Conservation (phyloP, 140 eudicot genomes). For the Bidens hawaiensis region DNA sequence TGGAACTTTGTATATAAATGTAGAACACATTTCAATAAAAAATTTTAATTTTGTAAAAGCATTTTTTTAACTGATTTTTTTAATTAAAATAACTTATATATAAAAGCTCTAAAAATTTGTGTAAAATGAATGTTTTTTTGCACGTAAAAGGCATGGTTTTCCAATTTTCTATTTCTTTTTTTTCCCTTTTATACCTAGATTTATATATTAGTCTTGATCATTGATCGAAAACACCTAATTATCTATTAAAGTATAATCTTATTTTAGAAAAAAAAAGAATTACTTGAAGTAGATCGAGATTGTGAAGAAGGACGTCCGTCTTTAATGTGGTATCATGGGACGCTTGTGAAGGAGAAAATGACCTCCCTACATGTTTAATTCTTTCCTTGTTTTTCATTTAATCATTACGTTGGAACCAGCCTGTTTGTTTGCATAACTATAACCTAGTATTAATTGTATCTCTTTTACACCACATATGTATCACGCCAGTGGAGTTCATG, state of each 20-base stretch:
- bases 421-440: slow-evolving; percentile 11
- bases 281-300: slow-evolving; percentile 20
- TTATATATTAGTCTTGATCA: neutral
- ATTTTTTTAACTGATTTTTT: no score
- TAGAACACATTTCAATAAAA: no score
- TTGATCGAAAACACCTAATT: neutral
- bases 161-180: no score
- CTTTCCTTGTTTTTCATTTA: neutral
- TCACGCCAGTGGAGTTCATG: slow-evolving; percentile 37
- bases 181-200: no score
- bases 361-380: neutral
- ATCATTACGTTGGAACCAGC: slow-evolving; percentile 19
- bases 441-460: slow-evolving; percentile 18
- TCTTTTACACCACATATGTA: slow-evolving; percentile 30
- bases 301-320: slow-evolving; percentile 26
- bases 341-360: slow-evolving; percentile 34
- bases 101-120: no score
- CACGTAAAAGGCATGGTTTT: no score
- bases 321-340: slow-evolving; percentile 31
- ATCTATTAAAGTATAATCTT: neutral
- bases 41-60: no score
- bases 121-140: no score
- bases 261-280: no score
- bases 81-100: no score
- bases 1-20: no score